Percentiles rank a stretch among this genome's conserved stretches.
phyloP scores from a whole-genome alignment of 768 basidiomycete species.

The Cubamyces sp. region DNA sequence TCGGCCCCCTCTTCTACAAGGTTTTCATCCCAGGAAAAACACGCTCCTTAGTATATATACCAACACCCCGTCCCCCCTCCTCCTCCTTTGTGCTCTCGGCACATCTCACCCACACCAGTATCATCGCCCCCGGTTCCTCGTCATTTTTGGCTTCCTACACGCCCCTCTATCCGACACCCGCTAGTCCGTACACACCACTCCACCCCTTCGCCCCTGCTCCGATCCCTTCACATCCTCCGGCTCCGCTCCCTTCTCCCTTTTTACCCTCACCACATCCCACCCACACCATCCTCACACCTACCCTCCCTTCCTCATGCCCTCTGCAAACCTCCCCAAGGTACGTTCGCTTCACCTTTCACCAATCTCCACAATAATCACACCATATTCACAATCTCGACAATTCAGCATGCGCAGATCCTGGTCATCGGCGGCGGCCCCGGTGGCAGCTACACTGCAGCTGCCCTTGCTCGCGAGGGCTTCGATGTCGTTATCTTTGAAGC shows the following conservation, averaged over 20 bases:
- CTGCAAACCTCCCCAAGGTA: conserved; percentile 19
- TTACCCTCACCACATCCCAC: too few relatives aligned
- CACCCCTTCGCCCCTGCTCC: not conserved
- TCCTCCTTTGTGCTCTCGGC: too few relatives aligned
- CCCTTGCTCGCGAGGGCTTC: conserved; percentile 59
- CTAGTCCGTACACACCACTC: not conserved
- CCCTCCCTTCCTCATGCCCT: conserved; percentile 10
- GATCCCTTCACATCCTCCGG: not conserved
- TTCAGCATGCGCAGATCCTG: conserved; percentile 42
- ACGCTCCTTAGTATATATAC: too few relatives aligned
- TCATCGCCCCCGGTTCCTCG: too few relatives aligned
- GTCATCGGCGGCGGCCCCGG: conserved; percentile 66
- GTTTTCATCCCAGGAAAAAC: too few relatives aligned
- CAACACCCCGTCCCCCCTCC: too few relatives aligned
- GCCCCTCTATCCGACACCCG: not conserved
- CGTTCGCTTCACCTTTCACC: not conserved
- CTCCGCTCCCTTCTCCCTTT: not conserved
- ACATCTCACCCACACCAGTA: too few relatives aligned
- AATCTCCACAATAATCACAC: not conserved
- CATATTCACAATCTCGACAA: not conserved
- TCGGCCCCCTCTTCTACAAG: too few relatives aligned
- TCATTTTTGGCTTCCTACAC: conserved; percentile 1
- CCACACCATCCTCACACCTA: not conserved
- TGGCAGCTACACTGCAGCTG: conserved; percentile 59
- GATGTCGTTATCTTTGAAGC: conserved; percentile 61